phyloP scores from a whole-genome alignment of 129 eudicot genomes.

The Helianthus annuus region DNA sequence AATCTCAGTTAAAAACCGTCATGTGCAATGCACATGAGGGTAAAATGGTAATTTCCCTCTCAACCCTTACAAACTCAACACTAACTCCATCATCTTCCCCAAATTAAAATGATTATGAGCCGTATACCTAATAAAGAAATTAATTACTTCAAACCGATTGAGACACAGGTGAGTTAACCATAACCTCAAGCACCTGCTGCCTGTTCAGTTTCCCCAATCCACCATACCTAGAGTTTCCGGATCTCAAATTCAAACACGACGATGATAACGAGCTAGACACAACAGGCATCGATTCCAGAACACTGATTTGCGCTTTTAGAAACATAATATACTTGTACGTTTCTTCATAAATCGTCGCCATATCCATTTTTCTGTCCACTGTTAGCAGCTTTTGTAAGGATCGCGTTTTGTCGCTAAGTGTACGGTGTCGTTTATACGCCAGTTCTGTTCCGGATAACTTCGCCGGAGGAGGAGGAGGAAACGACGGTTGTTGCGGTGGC shows the following conservation, averaged over 20 bases:
- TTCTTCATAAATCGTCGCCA: constrained; percentile 56
- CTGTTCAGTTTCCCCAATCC: constrained; percentile 49
- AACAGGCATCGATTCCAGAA: constrained; percentile 56
- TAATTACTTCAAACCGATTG: constrained; percentile 48
- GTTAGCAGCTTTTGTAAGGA: constrained; percentile 58
- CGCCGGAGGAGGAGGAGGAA: constrained; percentile 13
- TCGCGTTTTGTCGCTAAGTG: constrained; percentile 49
- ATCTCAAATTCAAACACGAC: neutral
- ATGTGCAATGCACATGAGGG: no score
- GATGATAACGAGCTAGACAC: neutral
- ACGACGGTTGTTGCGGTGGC: neutral
- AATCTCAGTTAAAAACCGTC: no score
- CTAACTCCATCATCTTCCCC: no score
- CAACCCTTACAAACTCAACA: no score
- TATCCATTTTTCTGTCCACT: constrained; percentile 52
- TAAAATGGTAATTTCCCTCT: no score
- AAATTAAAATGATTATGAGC: no score
- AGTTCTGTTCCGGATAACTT: neutral
- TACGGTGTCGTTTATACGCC: constrained; percentile 31
- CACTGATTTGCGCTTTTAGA: constrained; percentile 58
- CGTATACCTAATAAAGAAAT: no score
- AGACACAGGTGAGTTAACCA: constrained; percentile 60
- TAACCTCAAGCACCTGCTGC: constrained; percentile 59
- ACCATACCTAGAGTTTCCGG: constrained; percentile 9
- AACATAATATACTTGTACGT: constrained; percentile 61